Conservation (phyloP, 2,329 filamentous ascomycete species). For the Arthroderma uncinatum region DNA sequence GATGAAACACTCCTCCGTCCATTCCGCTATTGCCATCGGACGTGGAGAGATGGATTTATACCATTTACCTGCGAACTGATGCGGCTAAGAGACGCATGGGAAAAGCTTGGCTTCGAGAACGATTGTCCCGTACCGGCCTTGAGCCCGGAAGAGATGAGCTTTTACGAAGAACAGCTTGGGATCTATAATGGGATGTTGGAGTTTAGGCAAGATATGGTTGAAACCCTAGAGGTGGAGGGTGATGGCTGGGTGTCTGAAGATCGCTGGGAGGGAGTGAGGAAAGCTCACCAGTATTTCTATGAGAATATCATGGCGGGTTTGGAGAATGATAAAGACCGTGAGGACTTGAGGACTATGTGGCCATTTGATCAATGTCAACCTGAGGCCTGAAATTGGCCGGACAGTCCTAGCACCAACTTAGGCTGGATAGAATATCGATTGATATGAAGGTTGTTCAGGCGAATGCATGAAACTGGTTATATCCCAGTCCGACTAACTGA, state of each 20-base stretch:
- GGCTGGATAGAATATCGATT: too few relatives aligned
- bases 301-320: constrained; percentile 11
- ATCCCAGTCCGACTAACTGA: too few relatives aligned
- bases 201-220: constrained; percentile 14
- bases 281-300: constrained; percentile 12
- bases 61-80: constrained; percentile 34
- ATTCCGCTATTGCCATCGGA: constrained; percentile 32
- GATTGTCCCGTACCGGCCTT: constrained; percentile 12
- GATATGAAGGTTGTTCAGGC: too few relatives aligned
- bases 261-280: constrained; percentile 13
- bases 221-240: constrained; percentile 13
- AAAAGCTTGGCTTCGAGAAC: constrained; percentile 28
- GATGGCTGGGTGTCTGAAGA: constrained; percentile 15
- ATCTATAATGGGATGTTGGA: constrained; percentile 13
- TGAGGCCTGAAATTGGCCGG: not conserved
- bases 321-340: constrained; percentile 14
- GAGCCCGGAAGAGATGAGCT: constrained; percentile 11
- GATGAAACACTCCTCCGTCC: constrained; percentile 29
- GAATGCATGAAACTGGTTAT: too few relatives aligned
- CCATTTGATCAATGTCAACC: constrained; percentile 15
- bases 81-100: constrained; percentile 28
- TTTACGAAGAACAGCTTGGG: constrained; percentile 13
- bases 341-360: constrained; percentile 16
- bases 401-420: too few relatives aligned
- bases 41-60: constrained; percentile 33